Evolutionary conservation across 192 early-diverging fungal species (phyloP), one percentile per base, ranked within the genome.

Genomic region (Coemansia sp.): DNA sequence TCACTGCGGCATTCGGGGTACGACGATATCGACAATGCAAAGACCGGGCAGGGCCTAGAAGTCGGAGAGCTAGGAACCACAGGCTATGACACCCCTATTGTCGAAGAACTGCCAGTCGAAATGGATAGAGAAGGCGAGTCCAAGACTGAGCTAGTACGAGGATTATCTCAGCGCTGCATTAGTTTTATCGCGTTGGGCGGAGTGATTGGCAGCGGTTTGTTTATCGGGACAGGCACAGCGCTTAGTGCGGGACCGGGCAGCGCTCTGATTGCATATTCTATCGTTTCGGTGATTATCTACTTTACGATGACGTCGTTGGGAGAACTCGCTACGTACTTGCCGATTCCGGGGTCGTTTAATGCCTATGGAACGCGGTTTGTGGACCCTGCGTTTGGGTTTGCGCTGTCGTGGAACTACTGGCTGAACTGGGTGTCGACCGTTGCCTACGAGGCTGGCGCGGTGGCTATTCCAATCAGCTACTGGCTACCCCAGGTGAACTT

Each of bases 241-340:
- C 86, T 95, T 37, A 86, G 88, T 9, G 68, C 89, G 2, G 93
- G 93, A 15, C 91, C 93, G 0, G 76, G 86, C 12, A 92, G 94
- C 64, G 86, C 88, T 4, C 66, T 95, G 34, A 72, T 90, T 19
- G 90, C 92, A 21, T 95, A 92, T 68, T 63, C 63, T 14, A 66
- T 89, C 41, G 89, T 89, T 23, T 88, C 86, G 2, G 74, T 76
- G n/a, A 84, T 88, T 44, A 87, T 88, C 10, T 90, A 82, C 46
- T 90, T 86, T 69, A 82, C 87, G 41, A 86, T 90, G 75, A 90
- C 87, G 5, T 89, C 87, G 63, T 77, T 95, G 64, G 92, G 91
- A 63, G 93, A 95, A 76, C 89, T 94, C 86, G 85, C 90, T 1
- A 86, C 93, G 0, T 86, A 87, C 46, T 85, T 94, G 63, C 90